Evolutionary conservation across 495 filamentous ascomycete species (phyloP), one percentile per base, ranked within the genome.

Genomic region (Terfezia boudieri): DNA sequence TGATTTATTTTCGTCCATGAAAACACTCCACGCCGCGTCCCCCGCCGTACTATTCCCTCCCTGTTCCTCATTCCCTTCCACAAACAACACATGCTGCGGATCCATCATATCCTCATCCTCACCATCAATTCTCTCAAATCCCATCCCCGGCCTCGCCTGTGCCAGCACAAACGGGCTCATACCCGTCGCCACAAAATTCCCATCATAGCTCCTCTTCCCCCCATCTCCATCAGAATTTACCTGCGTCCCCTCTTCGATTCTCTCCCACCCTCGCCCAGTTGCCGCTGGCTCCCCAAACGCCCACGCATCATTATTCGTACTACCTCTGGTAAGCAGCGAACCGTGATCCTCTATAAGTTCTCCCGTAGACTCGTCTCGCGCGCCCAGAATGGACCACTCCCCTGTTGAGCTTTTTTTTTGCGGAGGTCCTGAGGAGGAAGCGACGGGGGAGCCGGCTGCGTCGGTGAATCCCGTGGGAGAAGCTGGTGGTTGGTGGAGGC

Each of bases 61-160:
- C 17, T 16, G 49, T 36, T 54, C 35, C 22, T 36, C 57, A 53
- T 38, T 22, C 10, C 36, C 36, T 32, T 35, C 51, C 32, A 52
- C 22, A 52, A 57, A 41, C 37, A 61, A 61, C 5, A 64, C 35
- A 55, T 64, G 58, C 36, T 64, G 58, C 14, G 49, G 55, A 59
- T 64, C 61, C 26, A 37, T 50, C 61, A 64, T 64, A 14, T 64
- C 60, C 37, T 62, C 55, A 32, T 63, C 61, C 14, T 56, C 50
- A 26, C 54, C 26, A 7, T 7, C 26, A 32, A 32, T 32, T 7
- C 26, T 32, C 26, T 32, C 26, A 32, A 32, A 32, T 4, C 26
- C 26, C 2, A 32, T 32, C 26, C 4, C 26, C 26, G 26, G 26
- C 26, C 26, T 32, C 26, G 26, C 4, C 26, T 32, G 26, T 7